Evolutionary conservation across 1,139 yeast genomes (phyloP), one percentile per base, ranked within the genome.

Genomic region (Zygosaccharomyces sapae): DNA sequence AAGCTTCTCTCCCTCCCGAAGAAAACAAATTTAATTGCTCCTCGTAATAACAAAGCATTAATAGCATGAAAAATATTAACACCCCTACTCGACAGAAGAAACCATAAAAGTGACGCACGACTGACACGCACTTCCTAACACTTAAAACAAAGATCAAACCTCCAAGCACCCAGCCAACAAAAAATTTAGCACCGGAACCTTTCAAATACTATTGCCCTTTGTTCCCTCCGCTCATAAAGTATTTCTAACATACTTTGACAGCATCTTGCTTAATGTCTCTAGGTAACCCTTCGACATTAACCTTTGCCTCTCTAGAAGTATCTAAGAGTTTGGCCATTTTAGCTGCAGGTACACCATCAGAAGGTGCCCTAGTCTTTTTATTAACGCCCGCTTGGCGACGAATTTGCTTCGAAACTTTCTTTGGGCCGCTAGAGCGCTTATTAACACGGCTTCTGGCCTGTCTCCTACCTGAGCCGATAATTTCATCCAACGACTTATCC

Each of bases 401-500:
- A 43, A 63, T 51, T 46, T 62, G 62, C 51, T 63, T 63, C 24
- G 65, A 51, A 38, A 55, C 56, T 55, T 57, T 62, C 49, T 54
- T 63, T 47, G 65, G 65, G 19, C 57, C 63, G 37, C 49, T 44
- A 44, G 61, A 54, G 50, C 59, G 61, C 53, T 73, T 71, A 59
- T 71, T 61, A 62, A 65, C 52, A 29, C 60, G 62, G 48, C 66
- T 62, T 59, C 70, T 70, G 60, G 70, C 70, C 63, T 76, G 79
- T 69, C 71, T 74, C 52, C 54, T 59, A 48, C 52, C 50, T 55
- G 87, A 72, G 54, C 95, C 78, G 68, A 92, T 87, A 68, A 92
- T 92, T 63, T 90, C 97, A 74, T 92, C 98, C 66, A 92, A 81
- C 47, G 97, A 88, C 74, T 87, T 85, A 74, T 92, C 97, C 72